Evolutionary conservation across 2,329 filamentous ascomycete species (phyloP).

Genomic region (Colletotrichum spinosum): DNA sequence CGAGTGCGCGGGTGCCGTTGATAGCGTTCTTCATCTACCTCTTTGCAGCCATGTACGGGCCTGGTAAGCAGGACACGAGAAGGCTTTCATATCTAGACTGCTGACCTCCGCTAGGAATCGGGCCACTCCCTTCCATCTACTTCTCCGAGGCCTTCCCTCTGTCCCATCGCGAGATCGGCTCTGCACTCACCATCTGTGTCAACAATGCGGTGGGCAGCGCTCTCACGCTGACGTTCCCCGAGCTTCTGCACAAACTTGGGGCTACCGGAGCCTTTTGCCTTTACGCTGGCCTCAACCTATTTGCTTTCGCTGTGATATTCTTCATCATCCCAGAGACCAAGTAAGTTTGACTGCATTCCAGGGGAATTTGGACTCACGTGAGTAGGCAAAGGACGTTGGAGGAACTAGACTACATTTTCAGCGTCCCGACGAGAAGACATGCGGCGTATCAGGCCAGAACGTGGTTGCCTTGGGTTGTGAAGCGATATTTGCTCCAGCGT

Average conservation of each 20-base stretch:
- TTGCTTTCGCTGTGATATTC: constrained; percentile 73
- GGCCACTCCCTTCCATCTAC: constrained; percentile 54
- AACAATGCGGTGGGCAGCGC: constrained; percentile 45
- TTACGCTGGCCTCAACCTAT: constrained; percentile 69
- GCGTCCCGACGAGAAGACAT: constrained; percentile 47
- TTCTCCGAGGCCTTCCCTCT: constrained; percentile 66
- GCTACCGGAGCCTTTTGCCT: constrained; percentile 66
- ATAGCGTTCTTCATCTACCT: constrained; percentile 69
- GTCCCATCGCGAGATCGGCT: constrained; percentile 59
- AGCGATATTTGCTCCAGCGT: constrained; percentile 50
- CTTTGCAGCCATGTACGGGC: constrained; percentile 63
- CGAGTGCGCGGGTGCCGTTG: constrained; percentile 56
- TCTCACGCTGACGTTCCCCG: constrained; percentile 56
- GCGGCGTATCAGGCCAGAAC: constrained; percentile 47
- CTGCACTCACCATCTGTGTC: constrained; percentile 46
- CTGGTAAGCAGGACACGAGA: constrained; percentile 45
- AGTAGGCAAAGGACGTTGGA: constrained; percentile 58
- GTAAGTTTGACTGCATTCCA: constrained; percentile 29
- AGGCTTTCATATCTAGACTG: background rate
- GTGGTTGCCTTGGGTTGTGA: constrained; percentile 48
- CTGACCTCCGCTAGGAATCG: constrained; percentile 41
- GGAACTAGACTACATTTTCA: constrained; percentile 55
- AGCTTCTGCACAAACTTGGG: constrained; percentile 53
- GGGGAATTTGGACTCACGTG: background rate
- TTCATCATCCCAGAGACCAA: constrained; percentile 69